Conservation (phyloP, 805 yeast species). For the Phaffomyces thermotolerans region DNA sequence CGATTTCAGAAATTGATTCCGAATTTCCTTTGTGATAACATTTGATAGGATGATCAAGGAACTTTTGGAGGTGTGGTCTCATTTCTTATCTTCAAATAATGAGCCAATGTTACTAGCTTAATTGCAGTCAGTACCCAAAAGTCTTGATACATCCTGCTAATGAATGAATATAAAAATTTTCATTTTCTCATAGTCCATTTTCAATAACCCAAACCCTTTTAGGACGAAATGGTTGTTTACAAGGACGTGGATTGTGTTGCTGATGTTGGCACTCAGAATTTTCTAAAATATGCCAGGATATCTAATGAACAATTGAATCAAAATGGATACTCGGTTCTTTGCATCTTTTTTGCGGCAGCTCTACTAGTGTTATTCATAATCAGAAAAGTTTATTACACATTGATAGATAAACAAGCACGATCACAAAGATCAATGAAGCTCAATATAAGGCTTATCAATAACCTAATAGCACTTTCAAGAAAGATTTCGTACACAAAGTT, state of each 20-base stretch:
- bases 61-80: too few species aligned
- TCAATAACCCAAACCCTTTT: not conserved
- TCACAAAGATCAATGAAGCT: too few species aligned
- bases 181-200: too few species aligned
- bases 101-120: too few species aligned
- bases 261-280: not conserved
- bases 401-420: not conserved
- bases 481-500: conserved; percentile 27
- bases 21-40: too few species aligned
- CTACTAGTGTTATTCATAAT: not conserved
- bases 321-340: not conserved
- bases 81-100: too few species aligned
- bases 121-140: too few species aligned
- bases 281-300: not conserved
- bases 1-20: too few species aligned
- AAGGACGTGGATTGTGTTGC: not conserved
- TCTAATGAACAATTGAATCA: not conserved
- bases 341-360: not conserved
- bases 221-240: not conserved
- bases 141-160: too few species aligned
- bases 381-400: not conserved
- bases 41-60: too few species aligned
- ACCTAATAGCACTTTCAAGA: conserved; percentile 25
- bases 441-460: conserved; percentile 7
- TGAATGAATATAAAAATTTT: too few species aligned